Base-by-base conservation (phyloP, 2,329 filamentous ascomycete species). In the Exophiala sp. region DNA sequence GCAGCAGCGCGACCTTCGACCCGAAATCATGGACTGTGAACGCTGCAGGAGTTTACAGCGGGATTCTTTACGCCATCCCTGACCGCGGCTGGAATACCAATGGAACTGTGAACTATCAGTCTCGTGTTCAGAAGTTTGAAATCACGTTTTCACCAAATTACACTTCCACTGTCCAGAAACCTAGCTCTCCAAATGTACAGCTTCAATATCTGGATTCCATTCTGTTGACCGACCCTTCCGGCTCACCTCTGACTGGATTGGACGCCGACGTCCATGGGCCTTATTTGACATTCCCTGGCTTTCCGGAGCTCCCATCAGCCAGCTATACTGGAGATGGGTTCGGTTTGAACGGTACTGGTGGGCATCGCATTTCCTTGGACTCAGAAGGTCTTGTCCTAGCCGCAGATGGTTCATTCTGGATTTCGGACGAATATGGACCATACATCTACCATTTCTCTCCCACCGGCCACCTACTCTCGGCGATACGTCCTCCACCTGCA, bases 61-160 rank as follows among this genome's bases (percentile, higher is more conserved):
- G 84, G 12, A 76, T 80, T 3, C 65, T 88, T 18, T 89, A 80
- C 70, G 74, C 76, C 10, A 68, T 88, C 12, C 86, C 86, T 1
- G 85, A 88, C 64, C 77, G 85, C 55, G 86, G 86, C 35, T 89
- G 86, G 79, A 89, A 89, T 65, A 88, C 85, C 0, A 73, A 88
- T 62, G 86, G 84, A 41, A 88, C 86, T 7, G 61, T 85, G 14
- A 88, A 88, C 66, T 87, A 79, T 66, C 81, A 87, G 60, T 78
- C 79, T 2, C 79, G 86, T 33, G 76, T 90, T 24, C 86, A 90
- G 68, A 85, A 87, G 65, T 84, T 88, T 66, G 66, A 72, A 46
- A 72, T 89, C 44, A 76, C 74, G 62, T 80, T 76, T 82, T 71
- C 75, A 2, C 68, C 71, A 1, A 66, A 72, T 11, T 81, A 83